Conservation (phyloP, 192 early-diverging fungal genomes). For the Kappamyces sp. region DNA sequence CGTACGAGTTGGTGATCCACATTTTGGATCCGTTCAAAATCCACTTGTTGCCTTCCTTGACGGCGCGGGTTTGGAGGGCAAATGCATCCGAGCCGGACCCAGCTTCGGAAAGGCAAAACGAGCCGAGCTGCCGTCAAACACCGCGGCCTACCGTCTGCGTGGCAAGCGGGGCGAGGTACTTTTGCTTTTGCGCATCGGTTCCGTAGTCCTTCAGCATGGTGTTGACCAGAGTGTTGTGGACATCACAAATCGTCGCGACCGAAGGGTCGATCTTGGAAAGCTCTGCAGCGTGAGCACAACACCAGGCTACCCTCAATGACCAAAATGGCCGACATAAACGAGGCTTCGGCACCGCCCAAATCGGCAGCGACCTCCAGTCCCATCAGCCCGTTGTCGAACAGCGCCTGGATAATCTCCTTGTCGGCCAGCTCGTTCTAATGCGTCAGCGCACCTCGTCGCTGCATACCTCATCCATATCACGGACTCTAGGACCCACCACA, state of each 20-base stretch:
- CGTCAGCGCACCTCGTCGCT: background rate
- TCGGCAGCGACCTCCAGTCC: conserved; percentile 81
- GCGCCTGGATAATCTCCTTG: conserved; percentile 65
- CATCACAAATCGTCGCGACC: conserved; percentile 85
- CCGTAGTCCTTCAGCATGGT: conserved; percentile 86
- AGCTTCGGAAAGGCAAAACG: conserved; percentile 92
- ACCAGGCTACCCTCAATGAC: conserved; percentile 64
- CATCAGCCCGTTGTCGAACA: conserved; percentile 94
- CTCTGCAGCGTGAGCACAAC: conserved; percentile 39
- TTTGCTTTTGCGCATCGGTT: conserved; percentile 64
- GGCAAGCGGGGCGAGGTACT: conserved; percentile 80
- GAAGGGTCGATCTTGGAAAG: conserved; percentile 94
- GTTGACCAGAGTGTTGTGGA: conserved; percentile 95
- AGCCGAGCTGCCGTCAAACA: conserved; percentile 62
- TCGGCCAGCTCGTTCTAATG: conserved; percentile 66
- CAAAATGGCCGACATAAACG: conserved; percentile 82
- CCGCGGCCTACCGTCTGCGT: conserved; percentile 42
- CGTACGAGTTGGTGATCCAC: conserved; percentile 93
- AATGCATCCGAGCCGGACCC: conserved; percentile 92
- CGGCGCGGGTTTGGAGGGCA: conserved; percentile 79
- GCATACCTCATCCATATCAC: conserved; percentile 77
- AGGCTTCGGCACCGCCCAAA: conserved; percentile 71
- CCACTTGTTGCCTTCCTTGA: conserved; percentile 83
- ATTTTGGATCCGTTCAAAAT: conserved; percentile 63
- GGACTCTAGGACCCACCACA: conserved; percentile 75